Evolutionary conservation across 108 stramenopile species (phyloP).

Genomic region (Asterionellopsis glacialis): DNA sequence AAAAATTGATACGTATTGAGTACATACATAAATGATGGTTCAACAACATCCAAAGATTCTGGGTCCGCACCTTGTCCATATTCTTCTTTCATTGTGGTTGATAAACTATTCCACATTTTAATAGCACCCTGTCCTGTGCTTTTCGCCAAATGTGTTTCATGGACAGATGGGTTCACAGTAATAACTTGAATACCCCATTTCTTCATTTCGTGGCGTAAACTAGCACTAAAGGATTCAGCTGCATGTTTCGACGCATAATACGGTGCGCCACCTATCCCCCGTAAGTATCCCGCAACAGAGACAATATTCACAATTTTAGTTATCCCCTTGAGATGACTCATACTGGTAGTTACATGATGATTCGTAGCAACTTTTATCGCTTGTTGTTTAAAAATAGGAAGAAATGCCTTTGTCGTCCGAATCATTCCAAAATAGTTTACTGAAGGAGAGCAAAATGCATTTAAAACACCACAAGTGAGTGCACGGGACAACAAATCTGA

Average conservation of each 20-base stretch:
- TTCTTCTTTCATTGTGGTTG: conserved; percentile 12
- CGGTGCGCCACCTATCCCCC: conserved; percentile 5
- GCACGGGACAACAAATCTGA: neutral
- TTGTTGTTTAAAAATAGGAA: conserved; percentile 39
- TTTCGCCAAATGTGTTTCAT: conserved; percentile 29
- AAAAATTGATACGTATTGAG: too few relatives aligned
- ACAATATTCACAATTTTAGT: conserved; percentile 33
- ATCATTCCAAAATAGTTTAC: conserved; percentile 52
- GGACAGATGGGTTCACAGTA: conserved; percentile 42
- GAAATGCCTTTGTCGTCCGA: conserved; percentile 38
- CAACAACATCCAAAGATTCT: too few relatives aligned
- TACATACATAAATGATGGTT: too few relatives aligned
- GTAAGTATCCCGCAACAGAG: conserved; percentile 32
- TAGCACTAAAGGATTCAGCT: conserved; percentile 24
- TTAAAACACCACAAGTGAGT: neutral
- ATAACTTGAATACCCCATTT: conserved; percentile 33
- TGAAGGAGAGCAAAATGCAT: neutral
- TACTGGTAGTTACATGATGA: neutral
- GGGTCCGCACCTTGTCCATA: conserved; percentile 27
- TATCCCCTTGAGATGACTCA: too few relatives aligned
- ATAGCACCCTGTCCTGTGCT: conserved; percentile 4
- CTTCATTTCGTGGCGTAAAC: conserved; percentile 29
- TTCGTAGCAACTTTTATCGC: conserved; percentile 7
- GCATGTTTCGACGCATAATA: conserved; percentile 52
- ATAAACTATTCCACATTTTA: conserved; percentile 7